Evolutionary conservation across 2,329 filamentous ascomycete genomes (phyloP).

Genomic region (Penicillium sp.): DNA sequence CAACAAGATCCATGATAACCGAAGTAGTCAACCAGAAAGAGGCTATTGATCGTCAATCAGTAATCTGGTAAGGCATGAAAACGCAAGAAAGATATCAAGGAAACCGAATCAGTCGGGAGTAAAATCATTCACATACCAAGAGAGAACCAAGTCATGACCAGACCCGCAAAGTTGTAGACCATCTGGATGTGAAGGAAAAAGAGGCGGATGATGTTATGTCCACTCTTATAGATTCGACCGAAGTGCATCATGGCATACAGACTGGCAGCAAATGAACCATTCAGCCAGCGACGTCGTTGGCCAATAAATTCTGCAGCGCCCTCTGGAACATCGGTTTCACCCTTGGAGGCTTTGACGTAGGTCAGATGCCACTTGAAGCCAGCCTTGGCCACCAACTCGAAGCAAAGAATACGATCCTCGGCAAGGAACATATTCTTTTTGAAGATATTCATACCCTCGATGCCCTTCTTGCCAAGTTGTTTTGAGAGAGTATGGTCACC

Average conservation of each 20-base stretch:
- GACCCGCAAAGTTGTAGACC: constrained; percentile 84
- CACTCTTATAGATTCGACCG: constrained; percentile 93
- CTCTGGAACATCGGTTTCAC: constrained; percentile 98
- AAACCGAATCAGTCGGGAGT: not conserved
- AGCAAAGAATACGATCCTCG: constrained; percentile 98
- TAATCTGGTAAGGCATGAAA: not conserved
- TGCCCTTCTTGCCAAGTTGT: constrained; percentile 95
- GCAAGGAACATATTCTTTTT: constrained; percentile 99
- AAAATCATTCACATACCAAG: constrained; percentile 46
- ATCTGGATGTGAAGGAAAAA: constrained; percentile 96
- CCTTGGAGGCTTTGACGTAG: constrained; percentile 98
- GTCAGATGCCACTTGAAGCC: constrained; percentile 98
- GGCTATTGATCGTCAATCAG: constrained; percentile 13
- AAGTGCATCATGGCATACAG: constrained; percentile 98
- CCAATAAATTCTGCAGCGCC: constrained; percentile 94
- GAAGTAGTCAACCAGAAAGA: constrained; percentile 30
- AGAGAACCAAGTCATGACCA: constrained; percentile 86
- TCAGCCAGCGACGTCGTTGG: constrained; percentile 95
- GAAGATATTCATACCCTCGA: constrained; percentile 99
- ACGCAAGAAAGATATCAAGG: constrained; percentile 1
- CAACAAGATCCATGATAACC: constrained; percentile 30
- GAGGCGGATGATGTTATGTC: constrained; percentile 95
- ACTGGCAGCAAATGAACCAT: constrained; percentile 95
- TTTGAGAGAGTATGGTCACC: constrained; percentile 96
- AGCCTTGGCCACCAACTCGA: constrained; percentile 95